Conservation (phyloP, 2,329 filamentous ascomycete genomes). For the Paecilomyces niveus region DNA sequence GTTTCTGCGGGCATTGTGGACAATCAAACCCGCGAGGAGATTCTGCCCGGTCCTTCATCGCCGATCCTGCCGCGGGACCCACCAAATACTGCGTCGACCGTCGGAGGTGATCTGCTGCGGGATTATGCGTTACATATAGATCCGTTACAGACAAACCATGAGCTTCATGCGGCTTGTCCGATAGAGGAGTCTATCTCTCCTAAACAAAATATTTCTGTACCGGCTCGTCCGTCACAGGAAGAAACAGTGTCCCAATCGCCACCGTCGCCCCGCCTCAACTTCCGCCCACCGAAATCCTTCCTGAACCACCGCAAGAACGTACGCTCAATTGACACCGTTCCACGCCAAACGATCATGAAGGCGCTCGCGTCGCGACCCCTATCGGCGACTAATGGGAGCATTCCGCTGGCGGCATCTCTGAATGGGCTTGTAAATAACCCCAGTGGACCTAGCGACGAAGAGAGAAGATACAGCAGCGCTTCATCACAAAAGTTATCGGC, state of each 20-base stretch:
- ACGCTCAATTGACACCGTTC: conserved; percentile 59
- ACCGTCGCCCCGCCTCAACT: conserved; percentile 23
- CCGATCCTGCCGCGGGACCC: conserved; percentile 7
- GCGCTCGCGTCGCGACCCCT: conserved; percentile 60
- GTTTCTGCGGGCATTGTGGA: not conserved
- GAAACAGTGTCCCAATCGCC: conserved; percentile 19
- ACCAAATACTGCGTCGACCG: conserved; percentile 14
- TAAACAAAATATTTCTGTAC: conserved; percentile 12
- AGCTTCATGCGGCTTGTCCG: conserved; percentile 19
- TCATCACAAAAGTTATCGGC: conserved; percentile 56
- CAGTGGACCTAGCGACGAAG: conserved; percentile 6
- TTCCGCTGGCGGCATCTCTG: conserved; percentile 58
- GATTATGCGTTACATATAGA: conserved; percentile 39
- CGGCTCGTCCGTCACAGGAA: conserved; percentile 15
- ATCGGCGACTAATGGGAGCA: conserved; percentile 48
- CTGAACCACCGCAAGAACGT: conserved; percentile 43
- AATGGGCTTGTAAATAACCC: conserved; percentile 48
- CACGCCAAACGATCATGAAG: conserved; percentile 76
- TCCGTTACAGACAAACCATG: conserved; percentile 31
- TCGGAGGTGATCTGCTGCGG: conserved; percentile 34
- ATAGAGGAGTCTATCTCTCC: conserved; percentile 11
- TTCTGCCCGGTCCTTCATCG: not conserved
- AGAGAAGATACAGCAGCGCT: conserved; percentile 37
- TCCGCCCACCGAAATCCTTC: conserved; percentile 28
- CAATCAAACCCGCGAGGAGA: not conserved